Percentiles rank a stretch among this genome's conserved stretches.
Conservation (phyloP, 2,329 filamentous ascomycete genomes). For the Aspergillus aculeatus region DNA sequence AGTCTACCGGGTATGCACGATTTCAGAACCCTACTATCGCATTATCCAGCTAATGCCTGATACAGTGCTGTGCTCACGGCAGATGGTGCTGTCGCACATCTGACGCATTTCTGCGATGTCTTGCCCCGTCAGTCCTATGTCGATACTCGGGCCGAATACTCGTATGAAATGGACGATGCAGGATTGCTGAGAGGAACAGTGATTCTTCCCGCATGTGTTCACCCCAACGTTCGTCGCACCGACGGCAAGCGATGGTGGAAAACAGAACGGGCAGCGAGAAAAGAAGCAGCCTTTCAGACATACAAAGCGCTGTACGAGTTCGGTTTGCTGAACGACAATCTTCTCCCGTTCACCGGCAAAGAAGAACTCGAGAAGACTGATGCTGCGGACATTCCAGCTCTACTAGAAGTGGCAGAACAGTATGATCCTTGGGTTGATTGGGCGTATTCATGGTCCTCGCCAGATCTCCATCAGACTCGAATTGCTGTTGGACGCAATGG, state of each 20-base stretch:
- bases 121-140: conserved; percentile 59
- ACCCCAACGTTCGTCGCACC: conserved; percentile 58
- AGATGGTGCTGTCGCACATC: conserved; percentile 70
- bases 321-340: conserved; percentile 72
- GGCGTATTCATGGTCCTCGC: conserved; percentile 26
- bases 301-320: conserved; percentile 68
- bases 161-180: conserved; percentile 22
- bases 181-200: conserved; percentile 56
- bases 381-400: conserved; percentile 17
- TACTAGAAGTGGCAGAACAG: conserved; percentile 26
- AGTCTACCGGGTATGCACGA: conserved; percentile 27
- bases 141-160: conserved; percentile 67
- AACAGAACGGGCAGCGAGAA: conserved; percentile 69
- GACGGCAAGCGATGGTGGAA: conserved; percentile 60
- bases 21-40: not conserved
- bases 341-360: conserved; percentile 60
- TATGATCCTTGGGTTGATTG: conserved; percentile 33
- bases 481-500: conserved; percentile 22
- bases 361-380: conserved; percentile 19
- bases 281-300: conserved; percentile 80
- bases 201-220: conserved; percentile 67
- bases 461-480: conserved; percentile 23
- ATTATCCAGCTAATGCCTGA: not conserved
- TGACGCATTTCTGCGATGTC: conserved; percentile 76
- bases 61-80: conserved; percentile 66